Evolutionary conservation across 1,284 basidiomycete species (phyloP).

Genomic region (Ustilago sp.): DNA sequence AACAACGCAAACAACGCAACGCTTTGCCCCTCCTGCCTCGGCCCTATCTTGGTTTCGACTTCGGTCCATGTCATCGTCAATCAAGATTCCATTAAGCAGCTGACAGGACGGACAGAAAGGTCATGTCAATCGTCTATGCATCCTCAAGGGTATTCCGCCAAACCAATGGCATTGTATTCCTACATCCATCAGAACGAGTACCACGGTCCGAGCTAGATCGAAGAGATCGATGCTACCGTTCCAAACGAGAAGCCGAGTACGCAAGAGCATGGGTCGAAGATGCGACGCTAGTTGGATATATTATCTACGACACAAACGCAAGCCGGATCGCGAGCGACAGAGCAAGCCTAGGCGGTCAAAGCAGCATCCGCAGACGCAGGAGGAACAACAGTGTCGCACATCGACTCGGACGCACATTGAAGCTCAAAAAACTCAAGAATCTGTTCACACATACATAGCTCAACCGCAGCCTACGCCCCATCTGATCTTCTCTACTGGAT

Average conservation of each 20-base stretch:
- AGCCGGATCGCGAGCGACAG: slow-evolving; percentile 24
- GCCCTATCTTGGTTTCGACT: not conserved
- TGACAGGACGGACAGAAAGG: not conserved
- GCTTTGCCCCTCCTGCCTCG: no score
- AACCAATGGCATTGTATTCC: slow-evolving; percentile 52
- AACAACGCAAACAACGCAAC: no score
- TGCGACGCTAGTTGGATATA: slow-evolving; percentile 55
- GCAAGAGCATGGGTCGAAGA: slow-evolving; percentile 59
- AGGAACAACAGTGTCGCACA: slow-evolving; percentile 23
- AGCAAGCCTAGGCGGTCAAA: slow-evolving; percentile 25
- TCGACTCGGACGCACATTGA: slow-evolving; percentile 11
- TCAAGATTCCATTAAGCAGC: not conserved
- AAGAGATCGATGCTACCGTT: slow-evolving; percentile 55
- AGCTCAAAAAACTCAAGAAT: slow-evolving; percentile 27
- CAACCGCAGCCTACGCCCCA: not conserved
- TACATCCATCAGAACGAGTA: slow-evolving; percentile 59
- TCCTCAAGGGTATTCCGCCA: slow-evolving; percentile 47
- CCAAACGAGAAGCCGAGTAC: slow-evolving; percentile 53
- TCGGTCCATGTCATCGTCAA: no score
- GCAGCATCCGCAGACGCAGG: slow-evolving; percentile 32
- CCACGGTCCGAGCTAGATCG: slow-evolving; percentile 58
- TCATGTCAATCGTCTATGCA: slow-evolving; percentile 36
- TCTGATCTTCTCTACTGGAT: not conserved
- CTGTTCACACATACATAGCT: slow-evolving; percentile 24
- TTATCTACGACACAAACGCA: slow-evolving; percentile 34